Conservation (phyloP, 148 eudicot species). For the Diospyros kaki region DNA sequence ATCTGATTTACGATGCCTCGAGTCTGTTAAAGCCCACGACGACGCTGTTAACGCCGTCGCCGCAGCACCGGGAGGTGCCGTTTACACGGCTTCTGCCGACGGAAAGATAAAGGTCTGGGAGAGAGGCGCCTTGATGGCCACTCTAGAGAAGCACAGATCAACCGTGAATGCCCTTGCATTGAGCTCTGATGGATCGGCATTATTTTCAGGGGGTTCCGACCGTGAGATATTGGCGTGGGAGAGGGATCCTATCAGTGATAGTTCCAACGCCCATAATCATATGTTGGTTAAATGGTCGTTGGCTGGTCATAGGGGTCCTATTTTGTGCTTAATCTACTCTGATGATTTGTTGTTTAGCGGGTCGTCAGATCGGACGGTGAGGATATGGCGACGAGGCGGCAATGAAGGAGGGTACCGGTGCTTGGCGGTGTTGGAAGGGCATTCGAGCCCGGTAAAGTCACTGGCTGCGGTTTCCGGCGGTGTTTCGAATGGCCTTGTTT, state of each 20-base stretch:
- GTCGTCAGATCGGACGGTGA: constrained; percentile 40
- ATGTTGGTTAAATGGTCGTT: constrained; percentile 23
- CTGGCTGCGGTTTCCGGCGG: constrained; percentile 16
- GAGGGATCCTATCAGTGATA: background rate
- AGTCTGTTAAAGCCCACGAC: constrained; percentile 33
- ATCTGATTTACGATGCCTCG: constrained; percentile 29
- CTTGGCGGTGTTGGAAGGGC: constrained; percentile 37
- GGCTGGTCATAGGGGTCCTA: constrained; percentile 30
- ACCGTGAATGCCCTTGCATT: constrained; percentile 39
- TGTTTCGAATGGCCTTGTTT: constrained; percentile 9
- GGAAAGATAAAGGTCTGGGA: constrained; percentile 33
- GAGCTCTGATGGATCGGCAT: constrained; percentile 22
- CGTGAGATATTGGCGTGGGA: constrained; percentile 30
- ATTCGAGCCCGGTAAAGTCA: constrained; percentile 30
- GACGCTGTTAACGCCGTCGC: constrained; percentile 37
- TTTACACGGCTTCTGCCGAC: constrained; percentile 40
- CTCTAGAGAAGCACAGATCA: constrained; percentile 22
- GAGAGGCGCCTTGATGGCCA: constrained; percentile 14
- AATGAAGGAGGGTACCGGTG: constrained; percentile 15
- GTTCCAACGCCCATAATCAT: constrained; percentile 4
- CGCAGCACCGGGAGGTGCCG: constrained; percentile 17
- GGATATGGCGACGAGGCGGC: constrained; percentile 25
- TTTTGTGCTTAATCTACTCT: constrained; percentile 26
- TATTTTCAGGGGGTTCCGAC: constrained; percentile 37
- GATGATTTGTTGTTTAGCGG: constrained; percentile 37